phyloP scores from a whole-genome alignment of 768 basidiomycete species.

The Tricholoma flavovirens region DNA sequence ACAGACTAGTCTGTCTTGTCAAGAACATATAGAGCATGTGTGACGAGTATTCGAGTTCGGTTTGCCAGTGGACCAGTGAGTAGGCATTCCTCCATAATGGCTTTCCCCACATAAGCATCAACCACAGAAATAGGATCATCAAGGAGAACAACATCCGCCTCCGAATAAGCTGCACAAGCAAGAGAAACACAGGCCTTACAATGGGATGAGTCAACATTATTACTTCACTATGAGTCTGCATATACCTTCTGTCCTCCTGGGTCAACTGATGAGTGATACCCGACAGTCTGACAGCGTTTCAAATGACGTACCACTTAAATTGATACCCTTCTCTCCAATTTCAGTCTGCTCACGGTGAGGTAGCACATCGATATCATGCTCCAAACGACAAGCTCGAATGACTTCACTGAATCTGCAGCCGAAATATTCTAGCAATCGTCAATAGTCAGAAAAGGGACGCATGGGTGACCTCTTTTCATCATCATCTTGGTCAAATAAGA shows the following conservation, averaged over 20 bases:
- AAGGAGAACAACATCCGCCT: slow-evolving; percentile 66
- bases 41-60: slow-evolving; percentile 58
- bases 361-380: slow-evolving; percentile 65
- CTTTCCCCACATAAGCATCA: slow-evolving; percentile 69
- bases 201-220: slow-evolving; percentile 17
- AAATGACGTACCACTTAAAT: slow-evolving; percentile 41
- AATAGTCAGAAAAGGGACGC: slow-evolving; percentile 32
- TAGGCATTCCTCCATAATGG: slow-evolving; percentile 57
- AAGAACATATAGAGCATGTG: slow-evolving; percentile 51
- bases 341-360: slow-evolving; percentile 65
- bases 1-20: slow-evolving; percentile 55
- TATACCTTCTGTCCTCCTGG: slow-evolving; percentile 34
- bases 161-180: slow-evolving; percentile 72
- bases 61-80: slow-evolving; percentile 43
- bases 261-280: not conserved
- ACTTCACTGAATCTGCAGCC: slow-evolving; percentile 46
- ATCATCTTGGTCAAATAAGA: slow-evolving; percentile 63
- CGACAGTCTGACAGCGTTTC: not conserved
- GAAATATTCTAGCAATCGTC: slow-evolving; percentile 10
- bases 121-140: slow-evolving; percentile 84
- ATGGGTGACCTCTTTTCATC: slow-evolving; percentile 44
- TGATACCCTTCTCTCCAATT: slow-evolving; percentile 76
- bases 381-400: slow-evolving; percentile 59
- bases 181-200: slow-evolving; percentile 64
- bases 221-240: not conserved